Base-by-base conservation (phyloP, 331 rosid genomes). In the Ulmus americana region DNA sequence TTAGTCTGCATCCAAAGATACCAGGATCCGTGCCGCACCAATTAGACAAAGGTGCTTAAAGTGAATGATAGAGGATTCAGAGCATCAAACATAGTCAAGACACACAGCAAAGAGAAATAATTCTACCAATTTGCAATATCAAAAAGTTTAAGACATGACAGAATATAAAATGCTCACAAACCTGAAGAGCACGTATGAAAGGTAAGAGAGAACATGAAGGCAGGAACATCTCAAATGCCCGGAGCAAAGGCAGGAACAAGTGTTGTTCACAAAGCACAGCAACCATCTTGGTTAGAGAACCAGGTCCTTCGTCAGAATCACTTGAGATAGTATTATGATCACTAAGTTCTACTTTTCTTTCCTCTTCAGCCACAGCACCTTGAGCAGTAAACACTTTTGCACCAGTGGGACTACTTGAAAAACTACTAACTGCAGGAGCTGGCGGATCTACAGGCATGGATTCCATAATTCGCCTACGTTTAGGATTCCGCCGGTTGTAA, bases 201-300 rank as follows among this genome's bases (percentile, higher is more conserved):
- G 96, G 92, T 70, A 92, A 69, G 71, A 92, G 75, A 48, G 96
- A 84, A 76, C 95, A 86, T 39, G 98, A 92, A 38, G 98, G 98
- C 77, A 92, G 95, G 82, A 92, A 92, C 98, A 85, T 88, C 72
- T 86, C 96, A 72, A 92, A 92, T 10, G 98, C 96, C 88, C 94
- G 88, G 48, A 88, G 83, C 85, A 92, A 74, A 70, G 98, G 96
- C 85, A 85, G 75, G 76, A 86, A 92, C 68, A 92, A 76, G 51
- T 80, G 84, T 63, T 92, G 96, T 65, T 85, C 95, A 64, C 98
- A 92, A 64, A 88, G 96, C 71, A 92, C 96, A 45, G 94, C 90
- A 65, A 92, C 96, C 98, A 92, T 88, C 91, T 88, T 88, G 67
- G 94, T 71, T 57, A 92, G 86, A 64, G 90, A 82, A 70, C 66